Evolutionary conservation across 2,329 filamentous ascomycete species (phyloP).

Genomic region (Claviceps humidiphila): DNA sequence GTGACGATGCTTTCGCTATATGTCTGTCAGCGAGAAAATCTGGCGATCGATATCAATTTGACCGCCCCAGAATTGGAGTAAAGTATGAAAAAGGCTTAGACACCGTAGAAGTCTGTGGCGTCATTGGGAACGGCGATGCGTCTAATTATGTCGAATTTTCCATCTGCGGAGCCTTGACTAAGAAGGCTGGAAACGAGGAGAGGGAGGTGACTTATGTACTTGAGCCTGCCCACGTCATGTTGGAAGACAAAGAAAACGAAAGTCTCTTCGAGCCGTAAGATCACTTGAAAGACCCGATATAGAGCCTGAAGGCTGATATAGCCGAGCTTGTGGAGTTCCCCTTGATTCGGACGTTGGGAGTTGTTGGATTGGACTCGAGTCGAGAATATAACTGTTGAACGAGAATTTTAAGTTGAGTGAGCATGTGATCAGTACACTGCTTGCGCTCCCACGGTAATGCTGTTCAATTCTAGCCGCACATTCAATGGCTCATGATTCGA

Average conservation of each 20-base stretch:
- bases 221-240: background rate
- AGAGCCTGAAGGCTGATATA: too few species aligned
- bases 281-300: too few species aligned
- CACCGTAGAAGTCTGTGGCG: background rate
- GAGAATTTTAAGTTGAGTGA: too few species aligned
- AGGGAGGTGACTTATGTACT: background rate
- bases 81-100: background rate
- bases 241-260: background rate
- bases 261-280: too few species aligned
- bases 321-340: background rate
- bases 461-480: too few species aligned
- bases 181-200: background rate
- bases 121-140: background rate
- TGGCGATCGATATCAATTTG: background rate
- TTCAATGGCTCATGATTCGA: too few species aligned
- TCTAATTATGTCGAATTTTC: background rate
- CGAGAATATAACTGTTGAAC: too few species aligned
- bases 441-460: too few species aligned
- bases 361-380: too few species aligned
- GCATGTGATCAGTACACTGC: too few species aligned
- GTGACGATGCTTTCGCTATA: background rate
- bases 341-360: background rate
- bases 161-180: background rate
- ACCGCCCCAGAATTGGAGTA: background rate
- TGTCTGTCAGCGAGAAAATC: background rate